These are phyloP conservation scores for Apiospora rasikravindrae DNA, from an alignment of 2,329 filamentous ascomycete species.

Conservation along the genomic window DNA sequence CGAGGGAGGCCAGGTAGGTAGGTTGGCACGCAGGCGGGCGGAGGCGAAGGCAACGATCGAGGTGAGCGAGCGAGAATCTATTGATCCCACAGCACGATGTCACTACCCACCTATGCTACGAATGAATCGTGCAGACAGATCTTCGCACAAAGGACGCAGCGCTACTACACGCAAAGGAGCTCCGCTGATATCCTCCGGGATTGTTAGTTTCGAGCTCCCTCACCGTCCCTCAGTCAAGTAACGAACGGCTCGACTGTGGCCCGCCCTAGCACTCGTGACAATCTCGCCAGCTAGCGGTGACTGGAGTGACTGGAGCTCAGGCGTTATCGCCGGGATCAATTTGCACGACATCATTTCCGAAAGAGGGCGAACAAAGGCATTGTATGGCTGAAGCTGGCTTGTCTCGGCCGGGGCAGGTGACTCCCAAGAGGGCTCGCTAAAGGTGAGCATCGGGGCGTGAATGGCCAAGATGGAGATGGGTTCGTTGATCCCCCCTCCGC, in stretches of 20 bases:
- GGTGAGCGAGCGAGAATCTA: background rate
- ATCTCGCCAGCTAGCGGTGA: constrained; percentile 13
- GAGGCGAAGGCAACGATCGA: constrained; percentile 14
- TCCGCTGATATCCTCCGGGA: constrained; percentile 11
- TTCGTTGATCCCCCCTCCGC: constrained; percentile 17
- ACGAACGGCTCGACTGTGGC: background rate
- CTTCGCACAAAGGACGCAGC: background rate
- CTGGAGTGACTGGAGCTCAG: constrained; percentile 26
- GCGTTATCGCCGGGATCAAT: constrained; percentile 27
- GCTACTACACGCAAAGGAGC: background rate
- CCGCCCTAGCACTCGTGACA: constrained; percentile 2
- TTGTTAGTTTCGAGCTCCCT: background rate
- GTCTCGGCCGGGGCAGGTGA: constrained; percentile 19
- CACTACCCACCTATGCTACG: background rate
- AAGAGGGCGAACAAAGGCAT: background rate
- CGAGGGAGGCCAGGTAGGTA: background rate
- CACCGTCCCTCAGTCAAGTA: constrained; percentile 2
- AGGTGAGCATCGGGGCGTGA: constrained; percentile 21
- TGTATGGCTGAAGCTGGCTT: constrained; percentile 22
- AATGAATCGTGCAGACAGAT: background rate
- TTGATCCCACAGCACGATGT: background rate
- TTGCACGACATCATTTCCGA: constrained; percentile 22
- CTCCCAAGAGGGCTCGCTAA: constrained; percentile 20
- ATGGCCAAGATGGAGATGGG: constrained; percentile 26
- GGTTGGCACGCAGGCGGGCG: background rate